Evolutionary conservation across 164 flowering plant genomes (phyloP).

Genomic region (Taxillus chinensis): DNA sequence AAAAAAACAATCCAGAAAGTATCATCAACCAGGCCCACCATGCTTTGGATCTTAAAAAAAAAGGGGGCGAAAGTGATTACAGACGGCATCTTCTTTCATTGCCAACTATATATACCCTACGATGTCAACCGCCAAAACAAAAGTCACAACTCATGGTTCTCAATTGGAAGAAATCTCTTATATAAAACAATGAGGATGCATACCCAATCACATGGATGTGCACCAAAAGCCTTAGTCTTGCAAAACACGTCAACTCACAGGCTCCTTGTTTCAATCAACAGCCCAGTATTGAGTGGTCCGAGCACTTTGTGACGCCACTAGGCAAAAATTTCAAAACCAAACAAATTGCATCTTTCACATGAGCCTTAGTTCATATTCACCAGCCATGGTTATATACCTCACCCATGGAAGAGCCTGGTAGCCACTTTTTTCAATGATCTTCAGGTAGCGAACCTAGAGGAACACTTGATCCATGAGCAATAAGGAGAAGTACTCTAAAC

Average conservation of each 20-base stretch:
- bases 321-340: slow-evolving; percentile 2
- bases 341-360: slow-evolving; percentile 26
- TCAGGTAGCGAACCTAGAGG: slow-evolving; percentile 78
- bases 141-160: not conserved
- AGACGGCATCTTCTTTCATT: not conserved
- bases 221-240: not conserved
- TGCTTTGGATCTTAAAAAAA: no score
- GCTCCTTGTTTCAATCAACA: not conserved
- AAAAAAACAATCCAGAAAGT: no score
- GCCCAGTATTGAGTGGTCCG: not conserved
- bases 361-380: slow-evolving; percentile 90
- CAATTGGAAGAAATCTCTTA: not conserved
- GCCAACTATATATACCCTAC: not conserved
- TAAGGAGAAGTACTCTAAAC: no score
- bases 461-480: not conserved
- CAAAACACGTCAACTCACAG: not conserved
- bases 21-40: no score
- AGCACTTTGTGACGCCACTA: not conserved
- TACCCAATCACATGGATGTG: no score
- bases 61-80: not conserved
- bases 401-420: slow-evolving; percentile 99
- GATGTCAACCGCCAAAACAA: not conserved
- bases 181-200: not conserved
- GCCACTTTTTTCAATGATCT: slow-evolving; percentile 93
- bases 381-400: slow-evolving; percentile 96